Base-by-base conservation (phyloP, 2,329 filamentous ascomycete species). In the Albophoma yamanashiensis region DNA sequence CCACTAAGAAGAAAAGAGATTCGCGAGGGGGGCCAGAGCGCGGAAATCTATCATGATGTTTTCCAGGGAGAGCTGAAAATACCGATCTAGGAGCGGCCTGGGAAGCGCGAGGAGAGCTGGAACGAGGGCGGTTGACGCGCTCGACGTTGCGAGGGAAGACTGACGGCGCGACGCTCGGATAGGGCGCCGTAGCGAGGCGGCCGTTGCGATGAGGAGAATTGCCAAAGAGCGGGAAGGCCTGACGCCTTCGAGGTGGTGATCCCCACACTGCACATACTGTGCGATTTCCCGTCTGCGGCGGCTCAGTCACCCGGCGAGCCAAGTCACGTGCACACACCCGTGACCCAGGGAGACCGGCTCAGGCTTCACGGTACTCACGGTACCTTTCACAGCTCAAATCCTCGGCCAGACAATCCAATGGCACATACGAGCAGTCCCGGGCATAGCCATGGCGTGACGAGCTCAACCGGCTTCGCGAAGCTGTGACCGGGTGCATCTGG, bases 31-130 rank as follows among this genome's bases (percentile, higher is more conserved):
- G 62, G 65, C 62, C 66, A 67, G 63, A 64, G 67, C 67, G 67
- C 70, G 67, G 71, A 74, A 76, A 71, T 69, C 68, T 73, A 74
- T 75, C 75, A 76, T 76, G 69, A 66, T 76, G 74, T 71, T 71
- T 71, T 69, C 64, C 67, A 66, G 56, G 63, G 60, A 55, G 58
- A 63, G 64, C 62, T 63, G 62, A 64, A 61, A 64, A 65, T 62
- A 62, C 60, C 63, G 56, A 64, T 61, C 62, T 22, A 56, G 60
- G 25, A 47, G 60, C 56, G 27, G 17, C 27, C 27, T 7, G 27
- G 25, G 27, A 27, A 34, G 25, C 27, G 27, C 27, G 15, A 34
- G 25, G 15, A 34, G 8, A 12, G 27, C 45, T 50, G 27, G 47
- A 12, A 17, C 27, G 20, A 52, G 2, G 27, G 47, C 47, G 3